Conservation (phyloP, 352 stramenopile species). For the Phytophthora fragariaefolia region DNA sequence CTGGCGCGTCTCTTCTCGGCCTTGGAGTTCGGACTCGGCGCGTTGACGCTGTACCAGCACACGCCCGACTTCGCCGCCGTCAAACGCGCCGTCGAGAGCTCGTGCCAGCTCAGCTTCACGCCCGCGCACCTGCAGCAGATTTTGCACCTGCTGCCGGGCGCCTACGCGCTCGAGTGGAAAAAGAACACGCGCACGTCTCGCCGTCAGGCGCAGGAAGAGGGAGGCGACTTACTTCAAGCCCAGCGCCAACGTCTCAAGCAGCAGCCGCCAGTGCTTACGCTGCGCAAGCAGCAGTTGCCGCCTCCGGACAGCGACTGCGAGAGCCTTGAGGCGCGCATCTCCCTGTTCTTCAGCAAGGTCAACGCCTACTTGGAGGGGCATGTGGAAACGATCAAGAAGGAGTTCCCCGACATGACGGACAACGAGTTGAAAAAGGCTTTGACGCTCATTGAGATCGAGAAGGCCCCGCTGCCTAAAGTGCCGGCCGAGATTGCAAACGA, state of each 20-base stretch:
- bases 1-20: constrained; percentile 70
- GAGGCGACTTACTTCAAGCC: constrained; percentile 15
- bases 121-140: constrained; percentile 65
- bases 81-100: constrained; percentile 75
- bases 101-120: constrained; percentile 63
- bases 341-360: constrained; percentile 42
- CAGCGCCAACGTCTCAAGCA: constrained; percentile 30
- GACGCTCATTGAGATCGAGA: constrained; percentile 48
- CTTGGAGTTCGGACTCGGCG: constrained; percentile 73
- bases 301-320: constrained; percentile 35
- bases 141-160: constrained; percentile 53
- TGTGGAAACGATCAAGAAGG: constrained; percentile 30
- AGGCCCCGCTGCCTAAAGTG: constrained; percentile 39
- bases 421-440: constrained; percentile 43
- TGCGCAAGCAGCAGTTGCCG: constrained; percentile 56
- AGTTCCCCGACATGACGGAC: constrained; percentile 42
- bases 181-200: constrained; percentile 37
- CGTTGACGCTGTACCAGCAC: constrained; percentile 76
- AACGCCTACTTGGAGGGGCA: constrained; percentile 44
- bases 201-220: constrained; percentile 29
- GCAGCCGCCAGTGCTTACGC: constrained; percentile 53
- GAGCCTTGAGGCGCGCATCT: constrained; percentile 57
- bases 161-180: constrained; percentile 60
- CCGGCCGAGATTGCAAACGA: constrained; percentile 14
- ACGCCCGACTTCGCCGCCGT: constrained; percentile 66